Evolutionary conservation across 2,329 filamentous ascomycete genomes (phyloP).

Genomic region (Fusarium napiforme): DNA sequence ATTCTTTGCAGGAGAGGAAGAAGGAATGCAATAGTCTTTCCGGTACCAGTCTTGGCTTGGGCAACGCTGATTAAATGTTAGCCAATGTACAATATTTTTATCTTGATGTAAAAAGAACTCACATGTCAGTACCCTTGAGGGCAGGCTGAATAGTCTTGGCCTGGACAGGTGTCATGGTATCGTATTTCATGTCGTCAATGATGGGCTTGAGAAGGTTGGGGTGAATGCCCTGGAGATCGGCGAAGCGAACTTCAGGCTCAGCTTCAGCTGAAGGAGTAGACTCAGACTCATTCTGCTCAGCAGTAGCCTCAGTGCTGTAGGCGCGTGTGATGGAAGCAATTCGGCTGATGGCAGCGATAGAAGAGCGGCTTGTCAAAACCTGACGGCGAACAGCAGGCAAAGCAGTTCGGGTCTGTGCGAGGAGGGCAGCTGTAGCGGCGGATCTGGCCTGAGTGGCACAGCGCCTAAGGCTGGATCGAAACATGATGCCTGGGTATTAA

Average conservation of each 20-base stretch:
- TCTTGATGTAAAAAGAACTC: conserved; percentile 52
- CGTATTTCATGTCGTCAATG: conserved; percentile 77
- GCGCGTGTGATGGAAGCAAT: conserved; percentile 45
- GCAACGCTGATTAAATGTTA: conserved; percentile 67
- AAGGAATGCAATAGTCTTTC: conserved; percentile 95
- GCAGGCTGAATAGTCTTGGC: conserved; percentile 83
- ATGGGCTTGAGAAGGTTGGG: conserved; percentile 74
- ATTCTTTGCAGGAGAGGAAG: conserved; percentile 86
- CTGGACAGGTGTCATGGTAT: conserved; percentile 94
- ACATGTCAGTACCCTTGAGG: conserved; percentile 85
- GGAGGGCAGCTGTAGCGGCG: conserved; percentile 44
- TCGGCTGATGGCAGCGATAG: conserved; percentile 34
- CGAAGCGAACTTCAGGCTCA: conserved; percentile 54
- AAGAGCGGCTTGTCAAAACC: conserved; percentile 32
- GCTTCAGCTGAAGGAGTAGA: conserved; percentile 17
- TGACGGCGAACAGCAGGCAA: conserved; percentile 42
- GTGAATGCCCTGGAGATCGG: conserved; percentile 67
- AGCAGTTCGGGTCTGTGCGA: conserved; percentile 45
- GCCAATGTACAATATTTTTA: neutral
- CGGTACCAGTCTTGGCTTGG: conserved; percentile 96
- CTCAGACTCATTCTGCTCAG: conserved; percentile 32
- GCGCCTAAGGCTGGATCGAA: conserved; percentile 53
- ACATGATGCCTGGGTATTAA: conserved; percentile 42
- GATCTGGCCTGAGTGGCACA: conserved; percentile 52
- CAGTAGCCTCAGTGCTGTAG: conserved; percentile 55